Conservation (phyloP, 2,329 filamentous ascomycete species). For the Triangularia verruculosa region DNA sequence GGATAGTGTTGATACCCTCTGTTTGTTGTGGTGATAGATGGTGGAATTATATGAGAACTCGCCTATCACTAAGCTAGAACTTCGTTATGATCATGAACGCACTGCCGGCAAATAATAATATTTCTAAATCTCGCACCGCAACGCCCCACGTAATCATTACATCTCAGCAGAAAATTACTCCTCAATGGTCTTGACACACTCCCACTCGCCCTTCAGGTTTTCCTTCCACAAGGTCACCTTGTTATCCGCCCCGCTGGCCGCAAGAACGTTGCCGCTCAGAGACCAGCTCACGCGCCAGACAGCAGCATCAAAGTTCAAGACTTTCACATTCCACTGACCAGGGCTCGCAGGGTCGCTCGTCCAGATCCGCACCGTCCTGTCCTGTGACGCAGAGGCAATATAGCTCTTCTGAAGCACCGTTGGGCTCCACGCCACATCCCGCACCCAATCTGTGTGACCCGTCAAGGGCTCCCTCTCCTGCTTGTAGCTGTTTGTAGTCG, state of each 20-base stretch:
- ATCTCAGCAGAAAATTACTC: conserved; percentile 51
- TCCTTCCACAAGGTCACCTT: conserved; percentile 98
- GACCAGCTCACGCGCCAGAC: conserved; percentile 99
- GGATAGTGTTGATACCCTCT: neutral
- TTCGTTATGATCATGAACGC: neutral
- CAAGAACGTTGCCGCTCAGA: conserved; percentile 91
- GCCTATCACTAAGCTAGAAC: neutral
- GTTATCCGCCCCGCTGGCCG: conserved; percentile 91
- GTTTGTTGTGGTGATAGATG: neutral
- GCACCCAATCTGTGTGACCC: conserved; percentile 94
- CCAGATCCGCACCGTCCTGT: conserved; percentile 98
- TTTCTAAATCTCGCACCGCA: neutral
- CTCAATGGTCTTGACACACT: conserved; percentile 94
- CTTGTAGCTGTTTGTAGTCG: conserved; percentile 58
- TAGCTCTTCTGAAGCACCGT: conserved; percentile 94
- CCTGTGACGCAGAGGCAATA: conserved; percentile 91
- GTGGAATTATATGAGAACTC: neutral
- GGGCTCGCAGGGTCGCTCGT: conserved; percentile 67
- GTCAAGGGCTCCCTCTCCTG: conserved; percentile 62
- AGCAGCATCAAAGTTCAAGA: conserved; percentile 81
- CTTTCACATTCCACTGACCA: conserved; percentile 79
- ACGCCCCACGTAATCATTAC: neutral
- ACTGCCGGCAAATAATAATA: neutral
- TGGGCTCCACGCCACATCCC: conserved; percentile 95
- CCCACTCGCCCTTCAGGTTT: conserved; percentile 94